Percentiles rank a stretch among this genome's conserved stretches.
Conservation (phyloP, 345 rosid genomes). For the Syzygium grande region DNA sequence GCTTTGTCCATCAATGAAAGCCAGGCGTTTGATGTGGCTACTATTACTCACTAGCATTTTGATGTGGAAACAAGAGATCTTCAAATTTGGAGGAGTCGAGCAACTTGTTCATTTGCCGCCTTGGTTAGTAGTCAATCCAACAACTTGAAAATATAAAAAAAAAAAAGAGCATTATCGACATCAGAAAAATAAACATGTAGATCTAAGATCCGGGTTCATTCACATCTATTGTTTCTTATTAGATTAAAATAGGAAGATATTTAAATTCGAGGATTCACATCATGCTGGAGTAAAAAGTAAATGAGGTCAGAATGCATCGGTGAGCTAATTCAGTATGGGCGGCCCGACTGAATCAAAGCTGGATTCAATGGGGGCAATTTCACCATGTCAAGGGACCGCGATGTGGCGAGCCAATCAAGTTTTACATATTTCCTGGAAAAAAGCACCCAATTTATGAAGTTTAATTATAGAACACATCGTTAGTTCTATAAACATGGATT, state of each 20-base stretch:
- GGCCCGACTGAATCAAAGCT: constrained; percentile 20
- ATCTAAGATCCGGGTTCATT: neutral
- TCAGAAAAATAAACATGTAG: neutral
- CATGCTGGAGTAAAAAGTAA: neutral
- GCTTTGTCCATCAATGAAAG: neutral
- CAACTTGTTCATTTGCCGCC: neutral
- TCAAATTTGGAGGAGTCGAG: neutral
- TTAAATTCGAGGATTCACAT: neutral
- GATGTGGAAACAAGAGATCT: neutral
- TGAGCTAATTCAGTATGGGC: constrained; percentile 30
- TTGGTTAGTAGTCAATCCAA: neutral
- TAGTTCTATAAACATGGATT: neutral
- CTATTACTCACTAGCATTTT: neutral
- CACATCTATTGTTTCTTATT: neutral
- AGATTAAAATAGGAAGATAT: neutral
- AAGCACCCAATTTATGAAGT: neutral
- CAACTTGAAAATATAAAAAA: neutral
- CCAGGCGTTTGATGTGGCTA: neutral
- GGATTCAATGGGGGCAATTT: constrained; percentile 6
- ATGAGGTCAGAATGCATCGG: neutral
- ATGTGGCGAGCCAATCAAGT: neutral
- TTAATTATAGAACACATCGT: neutral
- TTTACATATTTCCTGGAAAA: too few species aligned
- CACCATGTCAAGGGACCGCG: neutral
- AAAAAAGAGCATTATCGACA: neutral